phyloP scores from a whole-genome alignment of 441 rosid genomes.

The Gossypium gossypioides region DNA sequence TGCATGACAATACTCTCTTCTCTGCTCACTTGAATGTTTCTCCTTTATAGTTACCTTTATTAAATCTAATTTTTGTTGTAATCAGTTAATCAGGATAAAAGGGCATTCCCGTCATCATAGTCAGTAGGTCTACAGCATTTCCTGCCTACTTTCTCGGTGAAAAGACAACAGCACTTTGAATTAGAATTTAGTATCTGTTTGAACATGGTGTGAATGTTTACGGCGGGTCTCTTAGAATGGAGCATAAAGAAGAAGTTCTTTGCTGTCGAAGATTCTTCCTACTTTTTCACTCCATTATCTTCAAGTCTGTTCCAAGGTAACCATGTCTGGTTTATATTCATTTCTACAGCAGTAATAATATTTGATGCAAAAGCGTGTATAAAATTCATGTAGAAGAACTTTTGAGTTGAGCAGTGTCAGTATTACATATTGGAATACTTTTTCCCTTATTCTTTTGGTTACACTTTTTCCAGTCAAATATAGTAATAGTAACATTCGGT shows the following conservation, averaged over 20 bases:
- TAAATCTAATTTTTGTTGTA: constrained; percentile 19
- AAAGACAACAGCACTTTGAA: constrained; percentile 15
- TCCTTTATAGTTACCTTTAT: constrained; percentile 9
- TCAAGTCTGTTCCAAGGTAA: constrained; percentile 44
- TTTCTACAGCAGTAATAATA: neutral
- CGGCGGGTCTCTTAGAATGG: constrained; percentile 25
- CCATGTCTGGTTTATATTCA: constrained; percentile 3
- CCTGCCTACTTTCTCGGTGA: constrained; percentile 6
- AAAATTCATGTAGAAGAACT: neutral
- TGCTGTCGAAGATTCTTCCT: constrained; percentile 26
- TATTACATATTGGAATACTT: neutral
- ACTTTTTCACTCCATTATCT: constrained; percentile 28
- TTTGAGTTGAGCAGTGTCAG: neutral
- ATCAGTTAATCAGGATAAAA: constrained; percentile 53
- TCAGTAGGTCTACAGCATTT: constrained; percentile 28
- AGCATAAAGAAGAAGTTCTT: constrained; percentile 20
- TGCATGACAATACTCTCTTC: neutral
- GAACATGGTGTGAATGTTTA: constrained; percentile 17
- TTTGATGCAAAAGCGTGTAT: neutral
- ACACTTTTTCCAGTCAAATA: neutral
- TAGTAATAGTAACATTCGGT: neutral
- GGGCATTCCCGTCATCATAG: constrained; percentile 35
- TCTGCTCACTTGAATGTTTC: neutral
- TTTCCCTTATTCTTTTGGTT: neutral
- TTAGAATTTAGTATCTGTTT: constrained; percentile 13